Base-by-base conservation (phyloP, 2,329 filamentous ascomycete species). In the Cordyceps militaris region DNA sequence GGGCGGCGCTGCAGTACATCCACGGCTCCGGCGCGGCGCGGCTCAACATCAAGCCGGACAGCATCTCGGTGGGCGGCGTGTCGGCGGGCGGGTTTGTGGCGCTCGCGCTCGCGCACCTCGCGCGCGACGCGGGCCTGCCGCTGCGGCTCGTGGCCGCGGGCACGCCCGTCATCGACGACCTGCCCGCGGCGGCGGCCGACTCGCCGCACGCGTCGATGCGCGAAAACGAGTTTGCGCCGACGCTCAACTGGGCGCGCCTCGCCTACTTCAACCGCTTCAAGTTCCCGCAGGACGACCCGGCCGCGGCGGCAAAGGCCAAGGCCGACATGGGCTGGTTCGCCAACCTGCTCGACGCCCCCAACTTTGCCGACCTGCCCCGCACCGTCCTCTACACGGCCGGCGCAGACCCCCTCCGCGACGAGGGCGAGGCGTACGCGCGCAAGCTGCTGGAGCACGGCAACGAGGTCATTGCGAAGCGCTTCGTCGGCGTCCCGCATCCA, bases 361-460 rank as follows among this genome's bases (percentile, higher is more conserved):
- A 67, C 59, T 73, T 71, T 36, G 58, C 49, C 3, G 58, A 65
- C n/a, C 63, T 76, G 11, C 59, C 70, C 23, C 69, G 66, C 56
- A 76, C 73, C 1, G 67, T 75, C 26, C 70, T 76, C 40, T 74
- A 71, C 62, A 76, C 74, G 7, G 74, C 74, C 1, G 71, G 71
- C 0, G 73, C 72, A 34, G 76, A 79, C 61, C 74, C 75, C 2
- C 62, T 79, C 55, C 68, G 77, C 2, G 77, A 79, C 61, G 77
- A 79, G 62, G 77, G 76, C 2, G 76, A 79, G 65, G 72, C 71
- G 0, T 79, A 79, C 60, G 77, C 68, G 0, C 64, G 65, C 61
- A 69, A 71, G 61, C 62, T 79, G 57, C 65, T 75, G 10, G 70
- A 74, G 60, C 66, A 68, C n/a, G 77, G 77, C 2, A 74, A 73